Conservation (phyloP, 345 rosid genomes). For the Gossypium australe region DNA sequence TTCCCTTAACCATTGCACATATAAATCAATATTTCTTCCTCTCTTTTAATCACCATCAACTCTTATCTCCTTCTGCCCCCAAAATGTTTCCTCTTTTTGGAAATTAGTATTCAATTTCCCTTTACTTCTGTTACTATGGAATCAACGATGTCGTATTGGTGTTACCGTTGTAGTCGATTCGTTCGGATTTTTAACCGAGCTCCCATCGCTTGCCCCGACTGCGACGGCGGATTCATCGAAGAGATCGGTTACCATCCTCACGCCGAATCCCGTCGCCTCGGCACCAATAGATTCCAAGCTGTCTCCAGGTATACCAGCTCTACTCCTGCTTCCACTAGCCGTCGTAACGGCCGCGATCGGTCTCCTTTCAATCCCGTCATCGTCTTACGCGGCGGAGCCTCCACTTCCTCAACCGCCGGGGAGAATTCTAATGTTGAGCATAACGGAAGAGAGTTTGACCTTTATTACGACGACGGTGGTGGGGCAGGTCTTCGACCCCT, state of each 20-base stretch:
- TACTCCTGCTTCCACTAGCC: not conserved
- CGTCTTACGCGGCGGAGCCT: constrained; percentile 58
- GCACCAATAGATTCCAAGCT: constrained; percentile 23
- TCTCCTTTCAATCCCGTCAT: constrained; percentile 80
- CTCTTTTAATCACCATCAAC: not conserved
- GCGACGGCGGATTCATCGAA: constrained; percentile 77
- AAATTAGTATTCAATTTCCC: not conserved
- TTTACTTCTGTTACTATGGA: constrained; percentile 16
- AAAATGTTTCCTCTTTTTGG: not conserved
- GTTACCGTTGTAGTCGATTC: constrained; percentile 72
- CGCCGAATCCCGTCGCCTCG: constrained; percentile 15
- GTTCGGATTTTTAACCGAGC: constrained; percentile 45
- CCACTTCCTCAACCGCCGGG: not conserved
- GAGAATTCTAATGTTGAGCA: constrained; percentile 14
- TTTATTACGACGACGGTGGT: constrained; percentile 78
- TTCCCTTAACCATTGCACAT: constrained; percentile 17
- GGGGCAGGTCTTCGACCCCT: constrained; percentile 81
- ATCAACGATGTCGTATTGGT: constrained; percentile 75
- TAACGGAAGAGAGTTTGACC: constrained; percentile 42
- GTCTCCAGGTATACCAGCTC: too few relatives aligned
- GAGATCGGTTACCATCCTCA: constrained; percentile 44
- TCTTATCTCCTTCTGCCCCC: not conserved
- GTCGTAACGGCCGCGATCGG: constrained; percentile 45
- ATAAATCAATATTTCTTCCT: not conserved
- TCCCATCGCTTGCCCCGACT: constrained; percentile 58